Evolutionary conservation across 1,139 yeast genomes (phyloP).

Genomic region (Taphrina wiesneri): DNA sequence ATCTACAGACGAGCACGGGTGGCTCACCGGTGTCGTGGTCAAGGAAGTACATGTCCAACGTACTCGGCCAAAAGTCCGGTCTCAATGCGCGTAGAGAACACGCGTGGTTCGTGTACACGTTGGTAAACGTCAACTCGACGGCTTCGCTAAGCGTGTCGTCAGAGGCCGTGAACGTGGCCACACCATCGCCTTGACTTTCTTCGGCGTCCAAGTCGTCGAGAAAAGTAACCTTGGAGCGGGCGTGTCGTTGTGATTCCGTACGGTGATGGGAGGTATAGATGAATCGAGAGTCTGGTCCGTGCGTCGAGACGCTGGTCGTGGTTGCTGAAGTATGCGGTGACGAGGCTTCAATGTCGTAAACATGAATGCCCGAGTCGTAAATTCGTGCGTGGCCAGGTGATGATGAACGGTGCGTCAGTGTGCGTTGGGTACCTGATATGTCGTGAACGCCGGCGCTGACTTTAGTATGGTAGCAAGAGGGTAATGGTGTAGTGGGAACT

Average conservation of each 20-base stretch:
- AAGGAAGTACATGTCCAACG: background rate
- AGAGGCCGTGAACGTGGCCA: background rate
- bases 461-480: background rate
- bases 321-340: background rate
- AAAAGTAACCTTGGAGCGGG: background rate
- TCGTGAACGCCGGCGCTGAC: conserved; percentile 5
- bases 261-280: background rate
- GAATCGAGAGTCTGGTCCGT: background rate
- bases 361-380: background rate
- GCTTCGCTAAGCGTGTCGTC: background rate
- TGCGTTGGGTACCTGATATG: background rate
- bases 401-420: background rate
- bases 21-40: background rate
- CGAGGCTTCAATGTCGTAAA: background rate
- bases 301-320: background rate
- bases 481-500: background rate
- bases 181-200: background rate
- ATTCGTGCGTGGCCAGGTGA: background rate
- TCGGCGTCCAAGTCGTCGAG: background rate
- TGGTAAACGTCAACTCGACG: background rate
- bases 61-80: background rate
- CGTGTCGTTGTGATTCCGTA: background rate
- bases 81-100: background rate
- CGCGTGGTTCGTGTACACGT: background rate
- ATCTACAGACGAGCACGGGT: background rate